These are phyloP conservation scores for Corniculantispora saksenae DNA, from an alignment of 2,329 filamentous ascomycete genomes.

Conservation along the genomic window DNA sequence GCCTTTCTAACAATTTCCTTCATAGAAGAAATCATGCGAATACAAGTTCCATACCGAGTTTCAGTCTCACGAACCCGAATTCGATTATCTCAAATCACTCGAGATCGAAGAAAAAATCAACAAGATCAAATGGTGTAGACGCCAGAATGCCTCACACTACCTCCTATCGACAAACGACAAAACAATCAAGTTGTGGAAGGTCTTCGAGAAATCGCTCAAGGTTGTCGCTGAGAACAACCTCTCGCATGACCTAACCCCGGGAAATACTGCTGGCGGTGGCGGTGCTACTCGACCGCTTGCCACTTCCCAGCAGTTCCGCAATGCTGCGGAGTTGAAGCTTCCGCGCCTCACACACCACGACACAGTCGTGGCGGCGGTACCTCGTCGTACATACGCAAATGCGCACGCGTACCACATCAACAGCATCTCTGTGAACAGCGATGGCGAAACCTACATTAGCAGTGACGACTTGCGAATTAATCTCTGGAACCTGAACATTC, in stretches of 20 bases:
- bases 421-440: slow-evolving; percentile 99
- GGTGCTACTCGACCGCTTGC: slow-evolving; percentile 70
- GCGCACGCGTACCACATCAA: slow-evolving; percentile 99
- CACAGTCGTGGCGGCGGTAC: slow-evolving; percentile 94
- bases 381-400: slow-evolving; percentile 94
- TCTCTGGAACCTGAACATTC: slow-evolving; percentile 98
- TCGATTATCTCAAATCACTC: slow-evolving; percentile 97
- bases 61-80: slow-evolving; percentile 98
- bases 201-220: slow-evolving; percentile 98
- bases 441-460: slow-evolving; percentile 98
- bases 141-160: slow-evolving; percentile 98
- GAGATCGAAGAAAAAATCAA: slow-evolving; percentile 99
- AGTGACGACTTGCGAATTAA: slow-evolving; percentile 98
- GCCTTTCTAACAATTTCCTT: slow-evolving; percentile 33
- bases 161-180: slow-evolving; percentile 98
- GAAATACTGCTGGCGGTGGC: slow-evolving; percentile 70
- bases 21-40: slow-evolving; percentile 98
- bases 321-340: slow-evolving; percentile 81
- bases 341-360: slow-evolving; percentile 97
- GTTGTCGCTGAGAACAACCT: slow-evolving; percentile 99
- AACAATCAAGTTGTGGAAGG: slow-evolving; percentile 99
- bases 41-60: slow-evolving; percentile 99
- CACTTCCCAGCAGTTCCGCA: slow-evolving; percentile 74
- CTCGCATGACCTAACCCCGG: slow-evolving; percentile 87
- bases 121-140: slow-evolving; percentile 99